A percentile compares a stretch with the other conserved stretches of the same genome.
These are phyloP conservation scores for Penicillium sp. DNA, from an alignment of 2,329 filamentous ascomycete genomes.

Conservation along the genomic window DNA sequence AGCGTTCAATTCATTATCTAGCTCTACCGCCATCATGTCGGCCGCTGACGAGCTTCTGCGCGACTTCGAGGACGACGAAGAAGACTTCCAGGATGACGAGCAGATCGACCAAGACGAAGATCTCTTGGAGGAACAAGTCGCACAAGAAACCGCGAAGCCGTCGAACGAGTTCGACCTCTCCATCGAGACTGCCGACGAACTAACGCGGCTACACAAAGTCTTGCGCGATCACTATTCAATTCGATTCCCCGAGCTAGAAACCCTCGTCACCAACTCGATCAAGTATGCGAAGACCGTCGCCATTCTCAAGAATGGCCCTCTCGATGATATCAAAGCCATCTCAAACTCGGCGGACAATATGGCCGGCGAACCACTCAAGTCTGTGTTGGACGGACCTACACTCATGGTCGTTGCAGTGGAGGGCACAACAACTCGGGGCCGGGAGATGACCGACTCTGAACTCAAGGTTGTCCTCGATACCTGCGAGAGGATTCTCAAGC, in stretches of 20 bases:
- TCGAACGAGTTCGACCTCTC: conserved; percentile 85
- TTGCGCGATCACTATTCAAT: conserved; percentile 94
- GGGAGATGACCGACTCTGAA: conserved; percentile 74
- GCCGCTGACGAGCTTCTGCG: conserved; percentile 92
- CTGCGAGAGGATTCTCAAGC: conserved; percentile 83
- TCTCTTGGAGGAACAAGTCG: conserved; percentile 64
- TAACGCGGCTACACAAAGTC: conserved; percentile 92
- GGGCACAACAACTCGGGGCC: conserved; percentile 84
- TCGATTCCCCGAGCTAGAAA: conserved; percentile 90
- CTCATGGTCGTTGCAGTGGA: conserved; percentile 96
- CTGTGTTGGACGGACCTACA: conserved; percentile 83
- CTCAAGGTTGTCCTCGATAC: conserved; percentile 73
- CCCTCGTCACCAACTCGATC: conserved; percentile 84
- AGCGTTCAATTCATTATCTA: no score
- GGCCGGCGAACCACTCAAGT: conserved; percentile 72
- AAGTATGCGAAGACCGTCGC: conserved; percentile 95
- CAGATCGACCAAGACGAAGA: conserved; percentile 58
- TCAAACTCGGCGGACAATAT: conserved; percentile 78
- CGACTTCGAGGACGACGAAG: conserved; percentile 67
- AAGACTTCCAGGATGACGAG: conserved; percentile 59
- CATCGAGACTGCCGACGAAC: conserved; percentile 89
- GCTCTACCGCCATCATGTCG: conserved; percentile 64
- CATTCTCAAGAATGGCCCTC: conserved; percentile 87
- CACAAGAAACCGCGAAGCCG: conserved; percentile 64
- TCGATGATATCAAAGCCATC: conserved; percentile 83